A percentile compares a stretch with the other conserved stretches of the same genome.
These are phyloP conservation scores for Backusella morwellensis DNA, from an alignment of 192 early-diverging fungal genomes.

Conservation along the genomic window DNA sequence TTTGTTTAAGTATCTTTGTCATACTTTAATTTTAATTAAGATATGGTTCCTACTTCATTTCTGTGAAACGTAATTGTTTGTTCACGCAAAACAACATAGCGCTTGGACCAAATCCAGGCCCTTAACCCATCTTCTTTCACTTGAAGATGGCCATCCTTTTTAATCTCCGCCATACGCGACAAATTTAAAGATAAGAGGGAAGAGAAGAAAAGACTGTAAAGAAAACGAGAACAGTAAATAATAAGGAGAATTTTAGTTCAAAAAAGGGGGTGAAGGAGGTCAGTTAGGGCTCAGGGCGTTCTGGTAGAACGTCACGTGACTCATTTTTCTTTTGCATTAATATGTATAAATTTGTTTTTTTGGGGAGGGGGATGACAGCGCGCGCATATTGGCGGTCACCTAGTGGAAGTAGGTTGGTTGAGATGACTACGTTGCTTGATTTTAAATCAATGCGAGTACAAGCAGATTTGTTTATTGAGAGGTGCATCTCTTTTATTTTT, in stretches of 20 bases:
- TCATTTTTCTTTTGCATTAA: background rate
- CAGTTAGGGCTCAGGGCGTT: background rate
- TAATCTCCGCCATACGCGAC: conserved; percentile 40
- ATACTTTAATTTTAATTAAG: conserved; percentile 7
- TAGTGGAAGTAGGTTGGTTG: background rate
- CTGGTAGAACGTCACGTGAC: background rate
- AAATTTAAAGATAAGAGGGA: background rate
- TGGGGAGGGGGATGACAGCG: background rate
- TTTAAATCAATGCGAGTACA: conserved; percentile 3
- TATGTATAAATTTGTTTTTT: conserved; percentile 10
- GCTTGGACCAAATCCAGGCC: conserved; percentile 94
- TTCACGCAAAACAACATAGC: conserved; percentile 87
- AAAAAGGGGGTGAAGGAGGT: background rate
- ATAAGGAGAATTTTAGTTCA: conserved; percentile 3
- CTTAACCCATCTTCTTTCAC: conserved; percentile 91
- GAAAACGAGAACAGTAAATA: conserved; percentile 12
- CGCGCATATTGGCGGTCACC: conserved; percentile 3
- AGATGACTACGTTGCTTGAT: background rate
- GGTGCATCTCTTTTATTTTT: conserved; percentile 9
- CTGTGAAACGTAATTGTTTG: conserved; percentile 90
- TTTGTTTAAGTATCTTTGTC: background rate
- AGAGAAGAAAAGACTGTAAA: conserved; percentile 18
- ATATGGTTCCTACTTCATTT: conserved; percentile 72
- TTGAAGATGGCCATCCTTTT: conserved; percentile 79
- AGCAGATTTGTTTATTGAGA: conserved; percentile 1